Evolutionary conservation across 768 basidiomycete genomes (phyloP).

Genomic region (Russula emetica): DNA sequence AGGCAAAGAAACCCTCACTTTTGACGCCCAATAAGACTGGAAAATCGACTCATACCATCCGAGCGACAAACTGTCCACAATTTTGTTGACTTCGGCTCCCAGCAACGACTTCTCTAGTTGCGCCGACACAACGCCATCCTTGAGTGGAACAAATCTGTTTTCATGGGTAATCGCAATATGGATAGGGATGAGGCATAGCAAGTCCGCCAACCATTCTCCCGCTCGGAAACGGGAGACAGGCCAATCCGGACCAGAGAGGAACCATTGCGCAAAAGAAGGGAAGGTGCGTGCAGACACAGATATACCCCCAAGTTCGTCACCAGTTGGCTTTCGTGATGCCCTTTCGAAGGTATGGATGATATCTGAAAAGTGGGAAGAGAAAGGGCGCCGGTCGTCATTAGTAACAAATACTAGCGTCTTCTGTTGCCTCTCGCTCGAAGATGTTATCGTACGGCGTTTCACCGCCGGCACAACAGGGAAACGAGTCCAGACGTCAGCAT

Average conservation of each 20-base stretch:
- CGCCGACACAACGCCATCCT: slow-evolving; percentile 51
- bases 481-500: slow-evolving; percentile 18
- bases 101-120: slow-evolving; percentile 52
- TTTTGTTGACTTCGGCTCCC: slow-evolving; percentile 54
- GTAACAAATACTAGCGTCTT: slow-evolving; percentile 46
- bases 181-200: slow-evolving; percentile 61
- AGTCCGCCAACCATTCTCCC: slow-evolving; percentile 60
- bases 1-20: slow-evolving; percentile 34
- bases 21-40: slow-evolving; percentile 57
- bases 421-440: slow-evolving; percentile 31
- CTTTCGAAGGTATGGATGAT: slow-evolving; percentile 47
- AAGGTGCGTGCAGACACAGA: slow-evolving; percentile 36
- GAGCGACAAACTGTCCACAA: slow-evolving; percentile 54
- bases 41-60: slow-evolving; percentile 67
- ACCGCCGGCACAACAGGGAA: slow-evolving; percentile 20
- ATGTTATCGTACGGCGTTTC: slow-evolving; percentile 18
- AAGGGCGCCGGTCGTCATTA: slow-evolving; percentile 36
- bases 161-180: slow-evolving; percentile 58
- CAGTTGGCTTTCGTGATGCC: slow-evolving; percentile 50
- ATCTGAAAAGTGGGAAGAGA: slow-evolving; percentile 42
- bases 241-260: slow-evolving; percentile 19
- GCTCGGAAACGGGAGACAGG: slow-evolving; percentile 40
- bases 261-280: slow-evolving; percentile 28
- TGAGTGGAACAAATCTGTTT: slow-evolving; percentile 58
- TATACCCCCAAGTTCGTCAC: slow-evolving; percentile 41